A percentile compares a stretch with the other conserved stretches of the same genome.
These are phyloP conservation scores for Apiospora saccharicola DNA, from an alignment of 2,329 filamentous ascomycete species.

Conservation along the genomic window DNA sequence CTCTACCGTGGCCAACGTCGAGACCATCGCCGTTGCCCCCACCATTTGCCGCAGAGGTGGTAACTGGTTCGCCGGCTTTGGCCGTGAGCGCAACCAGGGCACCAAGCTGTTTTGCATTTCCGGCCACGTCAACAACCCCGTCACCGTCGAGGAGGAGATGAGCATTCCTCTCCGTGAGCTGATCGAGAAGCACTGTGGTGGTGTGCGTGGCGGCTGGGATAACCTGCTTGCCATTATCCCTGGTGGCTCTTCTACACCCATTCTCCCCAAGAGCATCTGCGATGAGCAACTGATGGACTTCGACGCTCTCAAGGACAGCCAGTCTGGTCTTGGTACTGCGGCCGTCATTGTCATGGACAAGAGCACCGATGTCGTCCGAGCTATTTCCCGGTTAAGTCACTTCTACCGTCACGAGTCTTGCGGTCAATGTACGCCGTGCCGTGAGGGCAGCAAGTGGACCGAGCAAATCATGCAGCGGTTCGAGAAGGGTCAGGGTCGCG, in stretches of 20 bases:
- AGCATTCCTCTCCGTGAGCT: conserved; percentile 94
- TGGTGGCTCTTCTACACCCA: conserved; percentile 94
- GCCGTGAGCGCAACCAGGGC: conserved; percentile 93
- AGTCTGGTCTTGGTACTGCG: conserved; percentile 95
- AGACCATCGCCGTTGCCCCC: conserved; percentile 93
- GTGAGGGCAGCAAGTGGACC: conserved; percentile 98
- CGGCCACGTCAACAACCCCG: conserved; percentile 98
- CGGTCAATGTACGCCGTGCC: conserved; percentile 98
- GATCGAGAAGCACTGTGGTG: conserved; percentile 98
- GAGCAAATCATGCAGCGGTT: conserved; percentile 99
- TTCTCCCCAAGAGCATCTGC: conserved; percentile 88
- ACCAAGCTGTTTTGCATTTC: conserved; percentile 99
- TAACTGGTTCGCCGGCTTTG: conserved; percentile 92
- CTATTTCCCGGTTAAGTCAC: conserved; percentile 89
- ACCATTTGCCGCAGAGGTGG: conserved; percentile 94
- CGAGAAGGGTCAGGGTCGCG: conserved; percentile 86
- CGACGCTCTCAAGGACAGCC: conserved; percentile 95
- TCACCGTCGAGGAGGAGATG: conserved; percentile 99
- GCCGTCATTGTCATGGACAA: conserved; percentile 99
- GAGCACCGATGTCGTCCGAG: conserved; percentile 92
- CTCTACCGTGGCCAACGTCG: conserved; percentile 96
- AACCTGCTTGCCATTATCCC: conserved; percentile 96
- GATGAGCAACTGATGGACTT: conserved; percentile 99
- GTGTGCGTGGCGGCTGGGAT: conserved; percentile 96
- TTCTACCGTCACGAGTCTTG: conserved; percentile 99